A percentile compares a stretch with the other conserved stretches of the same genome.
These are phyloP conservation scores for Begonia loranthoides DNA, from an alignment of 306 rosid species.

Conservation along the genomic window DNA sequence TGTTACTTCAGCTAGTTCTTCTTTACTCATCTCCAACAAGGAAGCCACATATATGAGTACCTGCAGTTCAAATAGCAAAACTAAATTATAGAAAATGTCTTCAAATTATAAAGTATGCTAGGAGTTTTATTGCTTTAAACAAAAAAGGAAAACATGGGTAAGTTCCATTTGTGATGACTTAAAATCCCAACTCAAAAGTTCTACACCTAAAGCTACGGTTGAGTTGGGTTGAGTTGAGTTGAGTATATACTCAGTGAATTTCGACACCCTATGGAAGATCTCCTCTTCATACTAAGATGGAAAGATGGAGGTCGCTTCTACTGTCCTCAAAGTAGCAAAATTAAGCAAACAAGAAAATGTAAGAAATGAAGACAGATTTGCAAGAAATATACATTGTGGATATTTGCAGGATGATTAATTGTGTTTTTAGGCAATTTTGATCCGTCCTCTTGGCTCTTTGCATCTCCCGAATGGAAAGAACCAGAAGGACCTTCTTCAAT, in stretches of 20 bases:
- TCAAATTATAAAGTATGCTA: background rate
- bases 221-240: too few relatives aligned
- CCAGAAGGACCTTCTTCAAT: constrained; percentile 58
- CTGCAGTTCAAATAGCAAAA: constrained; percentile 14
- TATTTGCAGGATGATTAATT: constrained; percentile 74
- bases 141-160: too few relatives aligned
- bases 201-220: too few relatives aligned
- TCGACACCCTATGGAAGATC: too few relatives aligned
- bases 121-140: too few relatives aligned
- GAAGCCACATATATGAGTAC: constrained; percentile 39
- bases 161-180: too few relatives aligned
- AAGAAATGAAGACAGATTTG: too few relatives aligned
- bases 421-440: constrained; percentile 42
- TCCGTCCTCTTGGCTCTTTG: constrained; percentile 12
- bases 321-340: background rate
- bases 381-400: constrained; percentile 13
- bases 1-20: constrained; percentile 30
- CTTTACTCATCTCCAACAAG: constrained; percentile 30
- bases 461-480: background rate
- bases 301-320: background rate
- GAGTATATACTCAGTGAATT: too few relatives aligned
- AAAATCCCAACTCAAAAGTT: too few relatives aligned
- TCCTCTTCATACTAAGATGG: too few relatives aligned
- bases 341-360: background rate
- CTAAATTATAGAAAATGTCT: constrained; percentile 1